Conservation (phyloP, 345 rosid genomes). For the Cochlearia excelsa region DNA sequence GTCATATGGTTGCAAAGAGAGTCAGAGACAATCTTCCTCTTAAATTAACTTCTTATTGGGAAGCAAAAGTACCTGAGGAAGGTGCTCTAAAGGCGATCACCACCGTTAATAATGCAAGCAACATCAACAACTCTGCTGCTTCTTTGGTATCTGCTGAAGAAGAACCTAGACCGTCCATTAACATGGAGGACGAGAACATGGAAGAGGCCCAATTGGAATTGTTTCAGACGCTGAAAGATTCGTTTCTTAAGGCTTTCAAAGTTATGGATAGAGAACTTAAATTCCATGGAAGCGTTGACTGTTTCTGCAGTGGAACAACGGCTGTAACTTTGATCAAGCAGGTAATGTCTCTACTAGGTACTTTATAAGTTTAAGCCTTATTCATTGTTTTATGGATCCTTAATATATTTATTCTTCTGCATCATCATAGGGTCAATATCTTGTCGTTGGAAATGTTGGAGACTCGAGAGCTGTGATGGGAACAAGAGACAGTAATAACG, state of each 20-base stretch:
- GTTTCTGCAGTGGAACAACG: conserved; percentile 98
- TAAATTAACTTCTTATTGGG: conserved; percentile 78
- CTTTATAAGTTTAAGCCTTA: neutral
- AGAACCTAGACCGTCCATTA: conserved; percentile 54
- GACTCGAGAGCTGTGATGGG: conserved; percentile 96
- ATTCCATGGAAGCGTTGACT: conserved; percentile 64
- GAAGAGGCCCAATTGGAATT: conserved; percentile 52
- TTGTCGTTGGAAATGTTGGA: conserved; percentile 84
- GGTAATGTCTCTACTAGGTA: conserved; percentile 42
- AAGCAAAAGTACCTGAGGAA: conserved; percentile 53
- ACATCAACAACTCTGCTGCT: conserved; percentile 45
- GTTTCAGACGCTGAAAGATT: conserved; percentile 65
- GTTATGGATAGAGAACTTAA: conserved; percentile 93
- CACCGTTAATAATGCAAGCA: conserved; percentile 46
- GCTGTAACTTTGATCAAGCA: conserved; percentile 94
- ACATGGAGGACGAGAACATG: conserved; percentile 40
- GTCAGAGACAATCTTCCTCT: conserved; percentile 92
- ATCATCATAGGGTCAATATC: conserved; percentile 62
- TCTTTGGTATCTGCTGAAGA: conserved; percentile 40
- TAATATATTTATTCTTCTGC: conserved; percentile 8
- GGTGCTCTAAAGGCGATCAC: conserved; percentile 47
- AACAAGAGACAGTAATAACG: conserved; percentile 60
- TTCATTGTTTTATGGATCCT: conserved; percentile 6
- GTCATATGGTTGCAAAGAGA: conserved; percentile 95
- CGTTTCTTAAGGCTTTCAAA: conserved; percentile 88